Base-by-base conservation (phyloP, 2,329 filamentous ascomycete genomes). In the Aspergillus caelatus region DNA sequence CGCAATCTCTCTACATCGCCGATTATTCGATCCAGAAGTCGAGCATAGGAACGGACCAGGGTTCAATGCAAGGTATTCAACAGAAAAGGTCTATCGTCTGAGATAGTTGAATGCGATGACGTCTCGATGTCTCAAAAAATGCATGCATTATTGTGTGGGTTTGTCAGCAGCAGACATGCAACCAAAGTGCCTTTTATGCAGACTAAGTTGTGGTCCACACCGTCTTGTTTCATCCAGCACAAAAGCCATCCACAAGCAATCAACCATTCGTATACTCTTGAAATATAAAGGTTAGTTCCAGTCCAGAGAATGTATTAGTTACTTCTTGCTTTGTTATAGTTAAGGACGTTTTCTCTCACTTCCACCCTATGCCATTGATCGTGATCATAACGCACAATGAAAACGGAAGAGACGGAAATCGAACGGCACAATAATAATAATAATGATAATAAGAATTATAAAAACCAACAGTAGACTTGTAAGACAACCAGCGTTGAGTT, bases 161-260 rank as follows among this genome's bases (percentile, higher is more conserved):
- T 52, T 52, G 57, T 59, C 57, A 59, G 57, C 57, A 59, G 57
- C 57, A 58, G 43, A 11, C 30, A 58, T 52, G 45, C 32, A 52
- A 48, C 11, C 16, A 30, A 36, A 7, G 26, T 2, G 16, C 16
- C 30, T 41, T 12, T 59, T 59, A 50, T 59, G 57, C 57, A 52
- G 43, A 14, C 23, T 21, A 4, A 32, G 32, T 11, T 3, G 32
- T 48, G 19, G 19, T 41, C 39, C 39, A 41, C 39, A 41, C 39
- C 16, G n/a, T 41, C 19, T 7, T n/a, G 34, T 16, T 36, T 36
- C 14, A 36, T 36, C 34, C 34, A 36, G 5, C 34, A 36, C 14
- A 36, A 14, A 34, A 14, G 14, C 34, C 34, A 36, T 36, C 34
- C 34, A 36, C 36, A n/a, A 41, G n/a, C 39, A 41, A n/a, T 41